Base-by-base conservation (phyloP, 2,329 filamentous ascomycete species). In the Furcasterigmium sp. region DNA sequence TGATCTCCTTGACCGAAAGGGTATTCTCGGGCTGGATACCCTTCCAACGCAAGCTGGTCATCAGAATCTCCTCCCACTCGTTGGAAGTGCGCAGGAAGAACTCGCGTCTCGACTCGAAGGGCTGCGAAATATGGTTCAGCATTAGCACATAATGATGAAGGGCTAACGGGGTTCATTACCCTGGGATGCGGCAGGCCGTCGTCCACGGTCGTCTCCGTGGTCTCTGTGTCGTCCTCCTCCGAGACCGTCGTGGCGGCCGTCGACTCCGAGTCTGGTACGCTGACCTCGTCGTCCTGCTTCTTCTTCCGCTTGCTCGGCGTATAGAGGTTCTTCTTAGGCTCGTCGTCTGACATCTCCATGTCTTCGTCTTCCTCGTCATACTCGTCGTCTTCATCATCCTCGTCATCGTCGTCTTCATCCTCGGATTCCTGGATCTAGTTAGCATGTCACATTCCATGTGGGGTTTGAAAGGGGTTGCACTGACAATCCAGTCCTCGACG, bases 51-150 rank as follows among this genome's bases (percentile, higher is more conserved):
- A 93, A 68, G 51, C 78, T 84, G 2, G 85, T 84, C 68, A 96
- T 81, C 29, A 95, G 73, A 13, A 91, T 70, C 50, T 90, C 87
- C 62, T 97, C 91, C 93, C 93, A 98, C 52, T 91, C 85, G 47
- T 84, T 82, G 1, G 87, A 87, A 1, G 91, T 95, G 36, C 93
- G 81, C 14, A 79, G 80, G 68, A 95, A 97, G 75, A 97, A 98
- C 39, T 95, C 93, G 38, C 91, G 82, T 34, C 94, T 76, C 2
- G 82, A 84, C 60, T 98, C 93, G 56, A 98, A 98, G 0, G 91
- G 89, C 56, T 90, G 70, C 2, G 68, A 18, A n/a, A 39, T 9
- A 23, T 47, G 21, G 44, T 39, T n/a, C 25, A n/a, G 20, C 10
- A 45, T 19, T 45, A 13, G 9, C 1, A 14, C 15, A 15, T 20